phyloP scores from a whole-genome alignment of 1,139 yeast genomes.

The Sugiyamaella novakii region DNA sequence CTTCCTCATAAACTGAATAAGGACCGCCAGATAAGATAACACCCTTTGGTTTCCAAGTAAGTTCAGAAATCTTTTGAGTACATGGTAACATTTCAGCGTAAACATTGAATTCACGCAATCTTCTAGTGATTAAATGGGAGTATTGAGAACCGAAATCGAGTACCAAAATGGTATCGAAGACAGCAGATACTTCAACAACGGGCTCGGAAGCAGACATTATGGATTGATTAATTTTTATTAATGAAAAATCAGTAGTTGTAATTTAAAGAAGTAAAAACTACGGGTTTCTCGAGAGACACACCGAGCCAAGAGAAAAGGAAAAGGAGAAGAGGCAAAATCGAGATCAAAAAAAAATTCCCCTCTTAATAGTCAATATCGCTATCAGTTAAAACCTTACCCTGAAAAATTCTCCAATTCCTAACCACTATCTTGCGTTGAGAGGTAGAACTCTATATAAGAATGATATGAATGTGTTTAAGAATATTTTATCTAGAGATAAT shows the following conservation, averaged over 20 bases:
- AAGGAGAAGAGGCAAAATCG: constrained; percentile 1
- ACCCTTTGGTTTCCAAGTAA: constrained; percentile 95
- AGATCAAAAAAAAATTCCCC: background rate
- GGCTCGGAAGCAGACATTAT: constrained; percentile 13
- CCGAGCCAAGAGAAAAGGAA: constrained; percentile 14
- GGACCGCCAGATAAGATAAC: constrained; percentile 97
- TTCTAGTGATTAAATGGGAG: constrained; percentile 94
- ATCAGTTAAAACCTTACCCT: constrained; percentile 4
- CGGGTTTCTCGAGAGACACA: constrained; percentile 15
- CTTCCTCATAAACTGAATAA: constrained; percentile 92
- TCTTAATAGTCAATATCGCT: background rate
- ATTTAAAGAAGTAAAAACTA: background rate
- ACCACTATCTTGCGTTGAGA: constrained; percentile 13
- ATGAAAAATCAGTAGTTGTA: background rate
- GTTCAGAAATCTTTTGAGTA: constrained; percentile 91
- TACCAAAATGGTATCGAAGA: constrained; percentile 94
- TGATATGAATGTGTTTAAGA: no score
- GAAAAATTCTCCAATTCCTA: constrained; percentile 13
- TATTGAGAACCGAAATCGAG: constrained; percentile 98
- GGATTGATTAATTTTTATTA: background rate
- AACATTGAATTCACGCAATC: constrained; percentile 95
- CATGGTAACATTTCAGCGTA: constrained; percentile 99
- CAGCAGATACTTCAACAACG: constrained; percentile 61
- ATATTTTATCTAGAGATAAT: no score
- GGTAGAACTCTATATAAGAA: no score